phyloP scores from a whole-genome alignment of 2,329 filamentous ascomycete species.

The Fusarium bulbicola region DNA sequence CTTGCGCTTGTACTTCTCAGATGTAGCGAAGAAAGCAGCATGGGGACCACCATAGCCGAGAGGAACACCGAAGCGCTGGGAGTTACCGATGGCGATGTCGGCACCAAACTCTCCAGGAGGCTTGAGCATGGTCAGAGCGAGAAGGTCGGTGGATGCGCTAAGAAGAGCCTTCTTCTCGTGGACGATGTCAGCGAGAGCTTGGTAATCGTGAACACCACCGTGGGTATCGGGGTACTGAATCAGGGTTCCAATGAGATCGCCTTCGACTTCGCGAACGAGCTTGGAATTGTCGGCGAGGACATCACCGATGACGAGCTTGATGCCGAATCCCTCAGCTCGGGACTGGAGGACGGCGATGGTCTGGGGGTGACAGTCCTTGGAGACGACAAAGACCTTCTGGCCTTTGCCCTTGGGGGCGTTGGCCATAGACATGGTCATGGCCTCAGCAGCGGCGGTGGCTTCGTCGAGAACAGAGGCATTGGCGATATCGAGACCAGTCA shows the following conservation, averaged over 20 bases:
- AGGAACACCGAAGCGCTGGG: conserved; percentile 91
- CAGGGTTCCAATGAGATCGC: conserved; percentile 86
- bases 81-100: conserved; percentile 92
- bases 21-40: conserved; percentile 86
- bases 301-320: conserved; percentile 79
- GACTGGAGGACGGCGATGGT: conserved; percentile 86
- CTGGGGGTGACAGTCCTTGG: conserved; percentile 83
- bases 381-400: conserved; percentile 86
- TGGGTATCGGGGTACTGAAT: conserved; percentile 94
- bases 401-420: conserved; percentile 70
- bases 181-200: conserved; percentile 75
- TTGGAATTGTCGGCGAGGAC: conserved; percentile 72
- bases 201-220: conserved; percentile 83
- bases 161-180: conserved; percentile 83
- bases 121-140: conserved; percentile 86
- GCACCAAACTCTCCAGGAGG: conserved; percentile 94
- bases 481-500: conserved; percentile 86
- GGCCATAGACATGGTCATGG: conserved; percentile 87
- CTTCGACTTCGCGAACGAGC: conserved; percentile 76
- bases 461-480: conserved; percentile 94
- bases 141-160: conserved; percentile 86
- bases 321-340: conserved; percentile 87
- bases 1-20: conserved; percentile 90
- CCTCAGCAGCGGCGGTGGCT: conserved; percentile 90
- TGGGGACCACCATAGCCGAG: conserved; percentile 93